Evolutionary conservation across 345 rosid genomes (phyloP).

Genomic region (Eutrema heterophyllum): DNA sequence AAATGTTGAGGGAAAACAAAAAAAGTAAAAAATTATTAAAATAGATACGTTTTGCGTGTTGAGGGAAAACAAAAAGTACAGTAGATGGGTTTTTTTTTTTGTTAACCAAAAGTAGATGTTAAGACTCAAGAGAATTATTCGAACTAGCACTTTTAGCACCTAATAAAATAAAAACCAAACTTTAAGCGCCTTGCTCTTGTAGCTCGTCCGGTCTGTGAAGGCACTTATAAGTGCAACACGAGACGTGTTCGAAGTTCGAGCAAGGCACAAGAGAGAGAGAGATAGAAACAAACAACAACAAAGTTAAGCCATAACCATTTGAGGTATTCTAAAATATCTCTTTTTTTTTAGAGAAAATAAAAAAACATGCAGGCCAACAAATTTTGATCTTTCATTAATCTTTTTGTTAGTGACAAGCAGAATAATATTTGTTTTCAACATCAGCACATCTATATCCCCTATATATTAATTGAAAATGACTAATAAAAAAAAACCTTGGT

Average conservation of each 20-base stretch:
- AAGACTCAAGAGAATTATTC: no score
- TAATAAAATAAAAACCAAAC: neutral
- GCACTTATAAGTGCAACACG: neutral
- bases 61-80: no score
- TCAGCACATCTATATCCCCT: neutral
- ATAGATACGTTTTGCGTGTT: no score
- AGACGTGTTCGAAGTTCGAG: neutral
- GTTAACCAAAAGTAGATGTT: no score
- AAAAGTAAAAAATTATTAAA: no score
- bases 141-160: no score
- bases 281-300: neutral
- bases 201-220: neutral
- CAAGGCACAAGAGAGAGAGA: neutral
- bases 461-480: no score
- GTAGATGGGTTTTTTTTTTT: no score
- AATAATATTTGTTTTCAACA: neutral
- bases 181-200: neutral
- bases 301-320: neutral
- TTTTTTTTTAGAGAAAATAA: neutral
- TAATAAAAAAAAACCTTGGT: no score
- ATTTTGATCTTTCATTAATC: neutral
- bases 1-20: no score
- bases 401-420: neutral
- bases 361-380: neutral
- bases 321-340: conserved; percentile 4